Conservation (phyloP, 2,329 filamentous ascomycete genomes). For the Curvularia eragrostidis region DNA sequence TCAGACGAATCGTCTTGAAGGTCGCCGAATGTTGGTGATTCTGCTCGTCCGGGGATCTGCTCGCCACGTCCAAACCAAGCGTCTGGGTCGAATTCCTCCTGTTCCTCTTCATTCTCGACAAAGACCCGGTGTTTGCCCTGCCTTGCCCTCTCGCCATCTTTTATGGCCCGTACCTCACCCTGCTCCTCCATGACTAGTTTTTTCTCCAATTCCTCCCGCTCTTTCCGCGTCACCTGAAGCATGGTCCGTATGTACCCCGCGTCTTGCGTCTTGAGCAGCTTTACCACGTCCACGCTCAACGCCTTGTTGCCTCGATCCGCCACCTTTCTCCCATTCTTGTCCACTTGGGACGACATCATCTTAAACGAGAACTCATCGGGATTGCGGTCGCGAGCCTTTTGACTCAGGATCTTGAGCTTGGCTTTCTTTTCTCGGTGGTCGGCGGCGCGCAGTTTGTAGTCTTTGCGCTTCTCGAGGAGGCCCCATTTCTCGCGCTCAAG, state of each 20-base stretch:
- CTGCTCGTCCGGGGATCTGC: constrained; percentile 29
- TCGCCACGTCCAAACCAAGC: constrained; percentile 49
- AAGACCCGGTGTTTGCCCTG: constrained; percentile 47
- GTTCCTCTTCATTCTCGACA: constrained; percentile 52
- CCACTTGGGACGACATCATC: constrained; percentile 63
- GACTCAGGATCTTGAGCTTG: constrained; percentile 64
- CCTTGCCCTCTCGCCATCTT: constrained; percentile 35
- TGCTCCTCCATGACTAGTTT: constrained; percentile 47
- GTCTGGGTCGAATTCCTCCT: constrained; percentile 51
- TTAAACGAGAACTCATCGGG: constrained; percentile 71
- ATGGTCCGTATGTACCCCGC: constrained; percentile 66
- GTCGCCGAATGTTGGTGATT: constrained; percentile 36
- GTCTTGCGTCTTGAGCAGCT: constrained; percentile 71
- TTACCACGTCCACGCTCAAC: constrained; percentile 64
- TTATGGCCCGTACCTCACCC: constrained; percentile 50
- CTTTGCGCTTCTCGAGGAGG: constrained; percentile 94
- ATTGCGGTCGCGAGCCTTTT: constrained; percentile 67
- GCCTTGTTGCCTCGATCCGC: constrained; percentile 56
- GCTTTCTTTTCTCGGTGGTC: constrained; percentile 69
- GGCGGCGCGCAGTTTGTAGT: constrained; percentile 69
- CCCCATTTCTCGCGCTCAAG: constrained; percentile 84
- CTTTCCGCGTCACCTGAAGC: constrained; percentile 61
- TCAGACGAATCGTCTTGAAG: constrained; percentile 26
- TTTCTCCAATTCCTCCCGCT: constrained; percentile 59
- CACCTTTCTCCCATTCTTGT: constrained; percentile 53